These are phyloP conservation scores for Gymnopilus dilepis DNA, from an alignment of 768 basidiomycete species.

Conservation along the genomic window DNA sequence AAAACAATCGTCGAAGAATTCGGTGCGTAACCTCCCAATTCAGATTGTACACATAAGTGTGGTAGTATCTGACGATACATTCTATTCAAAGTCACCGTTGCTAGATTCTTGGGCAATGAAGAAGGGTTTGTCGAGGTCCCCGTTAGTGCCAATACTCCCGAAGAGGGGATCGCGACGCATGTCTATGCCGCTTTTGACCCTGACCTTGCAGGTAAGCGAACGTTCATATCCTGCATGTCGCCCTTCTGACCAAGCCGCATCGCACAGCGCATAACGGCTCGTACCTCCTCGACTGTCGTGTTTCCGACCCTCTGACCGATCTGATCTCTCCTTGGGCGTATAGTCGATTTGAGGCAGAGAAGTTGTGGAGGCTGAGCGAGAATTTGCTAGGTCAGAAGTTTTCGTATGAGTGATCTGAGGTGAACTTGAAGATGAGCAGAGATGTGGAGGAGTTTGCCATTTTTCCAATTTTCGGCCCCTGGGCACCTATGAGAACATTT, in stretches of 20 bases:
- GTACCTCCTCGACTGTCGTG: not conserved
- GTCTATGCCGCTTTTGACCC: not conserved
- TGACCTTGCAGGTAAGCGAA: not conserved
- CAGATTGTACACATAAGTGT: not conserved
- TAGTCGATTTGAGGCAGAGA: not conserved
- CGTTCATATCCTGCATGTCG: too few species aligned
- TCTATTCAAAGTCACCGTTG: too few species aligned
- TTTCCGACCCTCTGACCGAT: not conserved
- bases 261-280: not conserved
- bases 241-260: not conserved
- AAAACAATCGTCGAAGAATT: not conserved
- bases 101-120: not conserved
- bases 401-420: too few species aligned
- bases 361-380: constrained; percentile 3
- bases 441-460: too few species aligned
- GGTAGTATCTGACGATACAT: too few species aligned
- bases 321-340: not conserved
- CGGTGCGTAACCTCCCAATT: not conserved
- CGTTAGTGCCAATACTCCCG: not conserved
- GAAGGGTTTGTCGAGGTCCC: not conserved
- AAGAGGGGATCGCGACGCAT: not conserved
- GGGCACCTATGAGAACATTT: too few species aligned
- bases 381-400: not conserved
- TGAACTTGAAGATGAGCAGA: too few species aligned
- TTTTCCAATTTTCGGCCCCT: too few species aligned